These are phyloP conservation scores for Spathaspora girioi DNA, from an alignment of 805 yeast species.

Conservation along the genomic window DNA sequence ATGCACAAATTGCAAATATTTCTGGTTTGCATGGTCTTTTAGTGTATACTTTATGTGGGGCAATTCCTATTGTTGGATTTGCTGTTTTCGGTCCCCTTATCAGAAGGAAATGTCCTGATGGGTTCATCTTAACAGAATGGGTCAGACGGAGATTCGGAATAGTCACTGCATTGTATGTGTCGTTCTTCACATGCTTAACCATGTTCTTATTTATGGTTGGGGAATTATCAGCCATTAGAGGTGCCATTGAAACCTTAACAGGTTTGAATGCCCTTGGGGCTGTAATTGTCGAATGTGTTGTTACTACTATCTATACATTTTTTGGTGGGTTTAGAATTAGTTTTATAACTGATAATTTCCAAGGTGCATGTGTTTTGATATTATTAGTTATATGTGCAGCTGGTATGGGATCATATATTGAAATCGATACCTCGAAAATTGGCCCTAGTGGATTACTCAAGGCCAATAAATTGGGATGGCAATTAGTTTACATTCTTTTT, in stretches of 20 bases:
- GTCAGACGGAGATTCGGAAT: conserved; percentile 78
- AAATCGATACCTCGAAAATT: conserved; percentile 60
- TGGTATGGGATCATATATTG: conserved; percentile 73
- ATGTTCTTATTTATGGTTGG: conserved; percentile 84
- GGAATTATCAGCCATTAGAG: conserved; percentile 77
- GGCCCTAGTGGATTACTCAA: conserved; percentile 64
- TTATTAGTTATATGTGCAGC: conserved; percentile 67
- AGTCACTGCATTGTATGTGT: conserved; percentile 67
- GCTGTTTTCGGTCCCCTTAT: conserved; percentile 79
- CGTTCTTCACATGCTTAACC: conserved; percentile 79
- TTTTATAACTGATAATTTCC: conserved; percentile 82
- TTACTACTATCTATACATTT: conserved; percentile 82
- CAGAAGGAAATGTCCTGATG: conserved; percentile 77
- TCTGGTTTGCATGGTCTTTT: conserved; percentile 85
- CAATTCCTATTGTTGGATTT: conserved; percentile 82
- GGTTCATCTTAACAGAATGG: conserved; percentile 93
- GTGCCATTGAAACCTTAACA: conserved; percentile 73
- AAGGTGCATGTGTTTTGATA: conserved; percentile 69
- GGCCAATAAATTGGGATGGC: conserved; percentile 80
- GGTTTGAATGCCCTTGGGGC: conserved; percentile 77
- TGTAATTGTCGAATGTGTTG: conserved; percentile 79
- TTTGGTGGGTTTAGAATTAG: conserved; percentile 89
- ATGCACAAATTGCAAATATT: conserved; percentile 79
- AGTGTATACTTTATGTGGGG: conserved; percentile 75
- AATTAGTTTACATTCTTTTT: conserved; percentile 74